Percentiles rank a stretch among this genome's conserved stretches.
These are phyloP conservation scores for Obba rivulosa DNA, from an alignment of 768 basidiomycete species.

Conservation along the genomic window DNA sequence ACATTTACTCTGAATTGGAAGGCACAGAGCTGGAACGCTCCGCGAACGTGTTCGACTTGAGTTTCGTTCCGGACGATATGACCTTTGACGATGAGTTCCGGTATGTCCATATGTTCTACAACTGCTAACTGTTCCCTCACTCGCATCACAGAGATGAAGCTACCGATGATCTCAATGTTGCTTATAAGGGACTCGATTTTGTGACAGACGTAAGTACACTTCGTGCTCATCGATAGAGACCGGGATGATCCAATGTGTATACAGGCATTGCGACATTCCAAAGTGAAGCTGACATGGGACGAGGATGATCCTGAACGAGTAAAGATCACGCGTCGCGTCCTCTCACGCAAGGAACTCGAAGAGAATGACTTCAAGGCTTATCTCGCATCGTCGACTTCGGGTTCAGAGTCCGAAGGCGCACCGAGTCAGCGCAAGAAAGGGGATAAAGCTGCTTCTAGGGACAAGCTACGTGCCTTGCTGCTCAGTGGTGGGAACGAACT, in stretches of 20 bases:
- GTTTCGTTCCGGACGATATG: conserved; percentile 91
- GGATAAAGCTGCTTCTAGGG: conserved; percentile 45
- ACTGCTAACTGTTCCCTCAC: not conserved
- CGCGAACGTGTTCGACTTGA: conserved; percentile 92
- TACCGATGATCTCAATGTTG: conserved; percentile 50
- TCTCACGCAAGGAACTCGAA: conserved; percentile 84
- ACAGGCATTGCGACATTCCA: conserved; percentile 94
- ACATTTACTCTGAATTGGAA: conserved; percentile 82
- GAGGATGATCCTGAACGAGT: conserved; percentile 90
- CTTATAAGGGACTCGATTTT: conserved; percentile 80
- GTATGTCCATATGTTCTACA: conserved; percentile 33
- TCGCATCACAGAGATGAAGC: conserved; percentile 69
- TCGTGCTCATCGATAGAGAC: too few species aligned
- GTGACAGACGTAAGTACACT: conserved; percentile 74
- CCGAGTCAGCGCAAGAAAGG: conserved; percentile 36
- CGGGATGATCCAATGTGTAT: too few species aligned
- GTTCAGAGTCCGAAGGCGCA: conserved; percentile 60
- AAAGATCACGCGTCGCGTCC: conserved; percentile 68
- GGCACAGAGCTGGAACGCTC: conserved; percentile 96
- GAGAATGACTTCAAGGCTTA: conserved; percentile 78
- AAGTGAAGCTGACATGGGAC: conserved; percentile 98
- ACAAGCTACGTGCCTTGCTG: conserved; percentile 71
- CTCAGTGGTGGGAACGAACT: conserved; percentile 62
- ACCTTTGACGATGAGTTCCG: conserved; percentile 71
- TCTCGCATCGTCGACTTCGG: conserved; percentile 38